Conservation (phyloP, 371 early-diverging fungal genomes). For the Fennellomyces sp. region DNA sequence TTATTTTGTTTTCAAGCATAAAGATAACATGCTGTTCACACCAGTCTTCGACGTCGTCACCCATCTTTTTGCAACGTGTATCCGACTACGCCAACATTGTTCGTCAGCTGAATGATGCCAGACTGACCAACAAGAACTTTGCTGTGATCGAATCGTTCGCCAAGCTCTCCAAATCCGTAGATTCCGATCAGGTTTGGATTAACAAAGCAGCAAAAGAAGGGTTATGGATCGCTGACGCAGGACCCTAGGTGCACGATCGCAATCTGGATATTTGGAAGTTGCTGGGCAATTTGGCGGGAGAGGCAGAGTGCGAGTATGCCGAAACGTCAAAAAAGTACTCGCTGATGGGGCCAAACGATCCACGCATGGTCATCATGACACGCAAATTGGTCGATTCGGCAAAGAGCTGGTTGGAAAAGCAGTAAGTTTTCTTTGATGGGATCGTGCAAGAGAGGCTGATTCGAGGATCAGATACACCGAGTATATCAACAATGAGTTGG, state of each 20-base stretch:
- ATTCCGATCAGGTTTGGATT: constrained; percentile 7
- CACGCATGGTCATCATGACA: not conserved
- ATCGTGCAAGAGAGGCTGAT: not conserved
- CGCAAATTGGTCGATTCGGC: constrained; percentile 8
- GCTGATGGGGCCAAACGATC: not conserved
- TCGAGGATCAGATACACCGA: constrained; percentile 32
- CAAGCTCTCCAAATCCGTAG: constrained; percentile 6
- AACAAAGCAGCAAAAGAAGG: not conserved
- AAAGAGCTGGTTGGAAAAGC: constrained; percentile 19
- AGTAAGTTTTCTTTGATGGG: constrained; percentile 9
- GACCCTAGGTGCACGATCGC: constrained; percentile 3
- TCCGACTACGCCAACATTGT: constrained; percentile 11
- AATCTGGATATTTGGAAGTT: constrained; percentile 15
- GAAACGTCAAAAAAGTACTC: not conserved
- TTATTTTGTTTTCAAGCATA: not conserved
- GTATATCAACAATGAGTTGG: constrained; percentile 58
- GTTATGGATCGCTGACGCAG: too few relatives aligned
- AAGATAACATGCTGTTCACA: not conserved
- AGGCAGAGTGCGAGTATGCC: not conserved
- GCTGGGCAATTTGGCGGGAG: constrained; percentile 2
- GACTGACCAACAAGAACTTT: constrained; percentile 5
- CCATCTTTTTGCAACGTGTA: constrained; percentile 7
- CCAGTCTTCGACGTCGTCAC: not conserved
- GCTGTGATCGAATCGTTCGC: constrained; percentile 10
- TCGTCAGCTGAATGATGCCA: constrained; percentile 17